Evolutionary conservation across 1,284 basidiomycete genomes (phyloP).

Genomic region (Ganoderma lucidum): DNA sequence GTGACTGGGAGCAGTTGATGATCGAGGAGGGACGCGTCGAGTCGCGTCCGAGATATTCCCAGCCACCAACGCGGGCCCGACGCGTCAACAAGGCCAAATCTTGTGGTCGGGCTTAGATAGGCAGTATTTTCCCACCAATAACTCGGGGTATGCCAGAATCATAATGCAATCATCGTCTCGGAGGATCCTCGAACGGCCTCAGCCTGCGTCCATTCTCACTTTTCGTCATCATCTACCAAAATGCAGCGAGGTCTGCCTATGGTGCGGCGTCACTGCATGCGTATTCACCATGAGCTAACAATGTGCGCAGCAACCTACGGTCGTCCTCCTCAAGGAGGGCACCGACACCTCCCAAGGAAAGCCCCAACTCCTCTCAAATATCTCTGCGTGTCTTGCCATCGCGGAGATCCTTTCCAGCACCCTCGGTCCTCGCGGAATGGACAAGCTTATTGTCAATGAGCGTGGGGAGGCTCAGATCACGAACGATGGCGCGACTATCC

Average conservation of each 20-base stretch:
- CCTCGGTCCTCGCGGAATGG: constrained; percentile 98
- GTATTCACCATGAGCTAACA: neutral
- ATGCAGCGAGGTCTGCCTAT: constrained; percentile 82
- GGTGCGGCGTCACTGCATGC: constrained; percentile 46
- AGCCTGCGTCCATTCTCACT: constrained; percentile 2
- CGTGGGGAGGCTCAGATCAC: constrained; percentile 97
- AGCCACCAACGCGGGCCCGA: constrained; percentile 40
- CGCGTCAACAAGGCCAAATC: constrained; percentile 32
- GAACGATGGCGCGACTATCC: constrained; percentile 97
- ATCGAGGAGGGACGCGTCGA: constrained; percentile 19
- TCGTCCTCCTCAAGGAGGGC: constrained; percentile 93
- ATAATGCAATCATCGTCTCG: constrained; percentile 16
- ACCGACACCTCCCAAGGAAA: constrained; percentile 98
- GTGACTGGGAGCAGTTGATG: constrained; percentile 8
- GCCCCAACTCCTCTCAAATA: constrained; percentile 94
- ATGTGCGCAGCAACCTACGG: constrained; percentile 84
- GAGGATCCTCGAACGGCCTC: neutral
- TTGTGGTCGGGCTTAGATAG: neutral
- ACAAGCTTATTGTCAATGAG: constrained; percentile 94
- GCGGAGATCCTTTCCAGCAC: constrained; percentile 92
- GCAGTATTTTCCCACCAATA: constrained; percentile 23
- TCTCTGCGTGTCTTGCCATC: constrained; percentile 93
- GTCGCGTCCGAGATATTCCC: constrained; percentile 25
- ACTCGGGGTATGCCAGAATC: constrained; percentile 12
- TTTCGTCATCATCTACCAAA: constrained; percentile 43